Evolutionary conservation across 1,284 basidiomycete genomes (phyloP).

Genomic region (Trametes hirsuta): DNA sequence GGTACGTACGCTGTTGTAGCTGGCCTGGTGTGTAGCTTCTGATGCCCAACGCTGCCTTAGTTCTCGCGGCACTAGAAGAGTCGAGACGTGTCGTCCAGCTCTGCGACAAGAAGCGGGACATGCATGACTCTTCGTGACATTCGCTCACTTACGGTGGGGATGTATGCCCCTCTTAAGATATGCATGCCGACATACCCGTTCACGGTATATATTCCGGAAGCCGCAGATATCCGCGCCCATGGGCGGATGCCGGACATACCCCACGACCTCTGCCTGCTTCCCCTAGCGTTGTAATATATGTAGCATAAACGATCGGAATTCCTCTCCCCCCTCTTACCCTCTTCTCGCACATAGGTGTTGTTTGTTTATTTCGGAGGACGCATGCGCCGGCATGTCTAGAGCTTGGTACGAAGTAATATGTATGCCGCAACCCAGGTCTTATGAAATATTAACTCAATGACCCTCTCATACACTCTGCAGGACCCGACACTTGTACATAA

Average conservation of each 20-base stretch:
- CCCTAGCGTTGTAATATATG: slow-evolving; percentile 20
- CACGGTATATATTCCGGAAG: slow-evolving; percentile 10
- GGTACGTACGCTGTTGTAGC: slow-evolving; percentile 40
- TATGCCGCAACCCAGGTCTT: slow-evolving; percentile 3
- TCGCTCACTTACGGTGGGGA: neutral
- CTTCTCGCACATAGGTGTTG: slow-evolving; percentile 1
- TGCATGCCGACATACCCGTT: slow-evolving; percentile 5
- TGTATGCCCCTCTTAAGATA: slow-evolving; percentile 2
- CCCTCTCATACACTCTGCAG: no score
- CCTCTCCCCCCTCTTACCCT: no score
- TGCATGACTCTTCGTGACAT: slow-evolving; percentile 22
- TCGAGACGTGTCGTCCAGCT: slow-evolving; percentile 52
- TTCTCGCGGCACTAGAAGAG: slow-evolving; percentile 60
- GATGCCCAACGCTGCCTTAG: slow-evolving; percentile 36
- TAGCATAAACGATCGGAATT: slow-evolving; percentile 17
- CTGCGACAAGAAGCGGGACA: slow-evolving; percentile 48
- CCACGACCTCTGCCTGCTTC: neutral
- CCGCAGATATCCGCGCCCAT: neutral
- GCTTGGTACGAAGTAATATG: neutral
- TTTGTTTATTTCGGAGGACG: neutral
- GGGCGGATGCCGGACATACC: neutral
- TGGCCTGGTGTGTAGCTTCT: neutral
- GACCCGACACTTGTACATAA: no score
- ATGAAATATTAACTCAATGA: neutral
- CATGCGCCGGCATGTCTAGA: slow-evolving; percentile 6